Evolutionary conservation across 2,329 filamentous ascomycete species (phyloP), one percentile per base, ranked within the genome.

Genomic region (Hymenoscyphus linearis): DNA sequence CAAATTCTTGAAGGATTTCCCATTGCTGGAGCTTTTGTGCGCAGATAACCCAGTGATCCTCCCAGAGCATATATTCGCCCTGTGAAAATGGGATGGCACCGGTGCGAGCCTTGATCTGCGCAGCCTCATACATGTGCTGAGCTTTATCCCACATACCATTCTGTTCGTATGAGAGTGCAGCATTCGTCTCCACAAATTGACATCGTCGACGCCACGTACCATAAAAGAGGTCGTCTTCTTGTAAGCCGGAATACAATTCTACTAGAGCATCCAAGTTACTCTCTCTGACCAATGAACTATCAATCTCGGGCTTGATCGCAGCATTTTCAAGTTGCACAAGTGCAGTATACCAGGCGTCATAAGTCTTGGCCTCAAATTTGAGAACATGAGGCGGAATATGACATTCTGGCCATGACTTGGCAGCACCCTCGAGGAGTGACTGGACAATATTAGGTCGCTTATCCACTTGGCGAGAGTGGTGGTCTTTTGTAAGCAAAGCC

Each of bases 101-200:
- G 0, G 93, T 98, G 54, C 96, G 86, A 52, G 96, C 95, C 75
- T 98, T 99, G 74, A 99, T 91, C 75, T 99, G 96, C 0, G 96
- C 95, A 60, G 88, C 88, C 75, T 99, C 95, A 74, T 98, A 99
- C 78, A 97, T 88, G 71, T 90, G 90, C 76, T 99, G 96, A 1
- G 96, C 93, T 76, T 98, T 98, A 70, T 99, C 95, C 96, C 95
- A 99, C 85, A 98, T 96, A 55, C 95, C 95, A 69, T 96, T 96
- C 73, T 99, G 96, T 77, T 99, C 96, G 69, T 97, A 99, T 0
- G 95, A 99, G 7, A 99, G 80, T 1, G 93, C 95, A 14, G 95
- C 91, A 72, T 99, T 99, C 9, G 93, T 98, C 78, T 99, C 96
- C 5, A 99, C 89, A 71, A 96, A 99, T 67, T 96, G 91, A 74